Conservation (phyloP, 179 eudicot genomes). For the Sideroxylon spinosum region DNA sequence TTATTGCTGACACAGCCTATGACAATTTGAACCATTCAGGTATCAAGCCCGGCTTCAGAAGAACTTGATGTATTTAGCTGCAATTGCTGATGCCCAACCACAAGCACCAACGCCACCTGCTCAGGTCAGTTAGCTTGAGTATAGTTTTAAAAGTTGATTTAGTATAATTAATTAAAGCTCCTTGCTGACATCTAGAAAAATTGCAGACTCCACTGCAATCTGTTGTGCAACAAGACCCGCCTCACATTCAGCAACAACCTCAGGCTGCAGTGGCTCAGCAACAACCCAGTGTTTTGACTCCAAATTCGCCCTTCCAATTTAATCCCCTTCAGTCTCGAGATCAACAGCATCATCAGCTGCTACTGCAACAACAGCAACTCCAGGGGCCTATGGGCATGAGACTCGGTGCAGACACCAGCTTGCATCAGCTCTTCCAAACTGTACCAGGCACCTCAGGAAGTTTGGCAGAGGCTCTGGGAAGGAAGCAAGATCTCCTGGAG, state of each 20-base stretch:
- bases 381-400: conserved; percentile 47
- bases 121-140: conserved; percentile 35
- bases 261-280: conserved; percentile 28
- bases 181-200: not conserved
- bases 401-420: conserved; percentile 37
- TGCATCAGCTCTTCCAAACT: conserved; percentile 36
- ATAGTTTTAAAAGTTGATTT: not conserved
- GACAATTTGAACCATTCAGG: conserved; percentile 27
- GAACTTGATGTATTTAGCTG: conserved; percentile 78
- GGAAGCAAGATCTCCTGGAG: conserved; percentile 22
- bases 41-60: conserved; percentile 82
- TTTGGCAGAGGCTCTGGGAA: conserved; percentile 18
- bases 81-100: conserved; percentile 88
- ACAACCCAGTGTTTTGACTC: conserved; percentile 25
- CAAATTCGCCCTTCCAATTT: conserved; percentile 55
- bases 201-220: conserved; percentile 53
- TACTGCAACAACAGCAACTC: conserved; percentile 31
- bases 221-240: conserved; percentile 49
- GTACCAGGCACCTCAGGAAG: conserved; percentile 20
- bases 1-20: not conserved
- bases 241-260: conserved; percentile 50
- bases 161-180: not conserved
- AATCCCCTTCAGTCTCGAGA: conserved; percentile 51
- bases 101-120: conserved; percentile 42
- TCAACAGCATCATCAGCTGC: conserved; percentile 45